Evolutionary conservation across 1,284 basidiomycete species (phyloP).

Genomic region (Anthracocystis walkeri): DNA sequence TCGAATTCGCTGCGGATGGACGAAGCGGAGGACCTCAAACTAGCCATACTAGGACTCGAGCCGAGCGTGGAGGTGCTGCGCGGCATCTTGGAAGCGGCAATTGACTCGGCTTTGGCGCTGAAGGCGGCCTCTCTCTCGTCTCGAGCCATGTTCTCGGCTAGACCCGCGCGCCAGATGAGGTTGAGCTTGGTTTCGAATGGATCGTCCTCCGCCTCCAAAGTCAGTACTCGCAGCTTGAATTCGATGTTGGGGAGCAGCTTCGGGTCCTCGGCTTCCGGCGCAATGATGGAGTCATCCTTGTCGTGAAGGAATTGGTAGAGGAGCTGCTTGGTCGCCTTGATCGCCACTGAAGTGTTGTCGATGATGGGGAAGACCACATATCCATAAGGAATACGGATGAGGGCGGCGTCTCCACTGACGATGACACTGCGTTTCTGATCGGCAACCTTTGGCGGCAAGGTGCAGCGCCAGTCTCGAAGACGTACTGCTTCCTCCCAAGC

Average conservation of each 20-base stretch:
- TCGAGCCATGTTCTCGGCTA: slow-evolving; percentile 80
- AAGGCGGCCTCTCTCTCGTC: slow-evolving; percentile 85
- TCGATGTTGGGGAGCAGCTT: slow-evolving; percentile 73
- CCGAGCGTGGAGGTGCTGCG: slow-evolving; percentile 69
- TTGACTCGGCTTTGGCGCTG: slow-evolving; percentile 76
- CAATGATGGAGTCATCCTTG: slow-evolving; percentile 57
- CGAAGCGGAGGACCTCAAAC: slow-evolving; percentile 11
- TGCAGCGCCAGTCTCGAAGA: slow-evolving; percentile 76
- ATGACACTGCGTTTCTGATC: slow-evolving; percentile 46
- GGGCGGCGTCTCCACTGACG: slow-evolving; percentile 77
- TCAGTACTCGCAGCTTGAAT: slow-evolving; percentile 76
- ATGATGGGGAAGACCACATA: slow-evolving; percentile 76
- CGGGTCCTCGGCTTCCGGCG: slow-evolving; percentile 62
- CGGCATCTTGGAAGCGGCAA: slow-evolving; percentile 56
- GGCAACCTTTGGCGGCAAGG: slow-evolving; percentile 22
- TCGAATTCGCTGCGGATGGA: slow-evolving; percentile 7
- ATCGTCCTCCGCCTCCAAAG: slow-evolving; percentile 87
- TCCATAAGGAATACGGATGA: slow-evolving; percentile 82
- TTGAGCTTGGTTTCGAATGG: slow-evolving; percentile 84
- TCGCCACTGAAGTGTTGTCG: slow-evolving; percentile 70
- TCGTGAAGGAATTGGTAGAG: slow-evolving; percentile 70
- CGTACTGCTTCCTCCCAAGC: slow-evolving; percentile 84
- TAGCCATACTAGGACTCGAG: slow-evolving; percentile 12
- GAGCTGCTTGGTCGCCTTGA: slow-evolving; percentile 72
- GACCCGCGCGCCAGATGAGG: slow-evolving; percentile 81